phyloP scores from a whole-genome alignment of 1,284 basidiomycete species.

The Marasmius oreades region DNA sequence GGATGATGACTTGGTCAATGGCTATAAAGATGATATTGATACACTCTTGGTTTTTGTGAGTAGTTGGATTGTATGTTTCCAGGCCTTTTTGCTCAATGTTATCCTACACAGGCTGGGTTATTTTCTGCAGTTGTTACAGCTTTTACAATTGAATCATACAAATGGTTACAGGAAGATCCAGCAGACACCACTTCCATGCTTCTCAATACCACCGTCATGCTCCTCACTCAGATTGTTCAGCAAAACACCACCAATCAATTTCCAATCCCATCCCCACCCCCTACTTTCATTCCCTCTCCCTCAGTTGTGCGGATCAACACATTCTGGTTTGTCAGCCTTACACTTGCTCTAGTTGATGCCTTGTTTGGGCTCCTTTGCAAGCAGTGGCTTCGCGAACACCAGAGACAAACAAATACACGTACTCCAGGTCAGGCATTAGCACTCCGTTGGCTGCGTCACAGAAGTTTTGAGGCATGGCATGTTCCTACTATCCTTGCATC shows the following conservation, averaged over 20 bases:
- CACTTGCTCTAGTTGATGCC: slow-evolving; percentile 2
- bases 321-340: slow-evolving; percentile 11
- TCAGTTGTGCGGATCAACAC: slow-evolving; percentile 1
- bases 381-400: slow-evolving; percentile 12
- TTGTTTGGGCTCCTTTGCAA: slow-evolving; percentile 10
- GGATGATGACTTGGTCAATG: background rate
- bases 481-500: background rate
- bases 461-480: background rate
- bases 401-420: background rate
- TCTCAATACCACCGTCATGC: background rate
- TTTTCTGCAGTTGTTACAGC: slow-evolving; percentile 7
- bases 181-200: background rate
- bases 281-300: background rate
- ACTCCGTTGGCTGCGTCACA: background rate
- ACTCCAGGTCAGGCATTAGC: background rate
- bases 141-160: slow-evolving; percentile 8
- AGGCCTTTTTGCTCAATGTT: background rate
- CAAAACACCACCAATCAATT: background rate
- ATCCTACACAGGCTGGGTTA: background rate
- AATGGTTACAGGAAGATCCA: slow-evolving; percentile 3
- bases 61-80: background rate
- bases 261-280: background rate
- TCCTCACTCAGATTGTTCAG: slow-evolving; percentile 1
- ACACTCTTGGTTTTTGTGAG: background rate
- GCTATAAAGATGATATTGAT: background rate